Conservation (phyloP, 371 early-diverging fungal species). For the Syncephalastrum racemosum region DNA sequence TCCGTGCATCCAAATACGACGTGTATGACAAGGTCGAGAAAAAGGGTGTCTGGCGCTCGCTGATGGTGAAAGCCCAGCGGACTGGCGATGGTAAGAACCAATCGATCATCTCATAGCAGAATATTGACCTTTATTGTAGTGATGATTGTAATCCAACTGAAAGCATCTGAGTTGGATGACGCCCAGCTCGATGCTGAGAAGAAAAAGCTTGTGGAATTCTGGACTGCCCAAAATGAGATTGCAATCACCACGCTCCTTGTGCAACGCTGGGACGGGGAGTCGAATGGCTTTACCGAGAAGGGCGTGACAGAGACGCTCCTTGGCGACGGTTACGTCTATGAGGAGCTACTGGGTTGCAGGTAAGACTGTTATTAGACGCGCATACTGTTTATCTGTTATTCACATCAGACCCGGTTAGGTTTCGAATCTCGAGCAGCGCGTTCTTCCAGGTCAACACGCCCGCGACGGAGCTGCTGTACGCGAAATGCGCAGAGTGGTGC, state of each 20-base stretch:
- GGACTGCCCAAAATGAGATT: slow-evolving; percentile 20
- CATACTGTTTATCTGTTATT: not conserved
- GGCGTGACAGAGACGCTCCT: slow-evolving; percentile 45
- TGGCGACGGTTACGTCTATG: slow-evolving; percentile 65
- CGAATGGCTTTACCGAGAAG: slow-evolving; percentile 60
- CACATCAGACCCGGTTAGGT: slow-evolving; percentile 24
- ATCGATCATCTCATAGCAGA: not conserved
- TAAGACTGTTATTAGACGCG: slow-evolving; percentile 4
- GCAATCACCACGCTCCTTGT: slow-evolving; percentile 55
- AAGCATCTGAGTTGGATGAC: slow-evolving; percentile 41
- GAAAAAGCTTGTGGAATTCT: slow-evolving; percentile 29
- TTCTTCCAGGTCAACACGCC: slow-evolving; percentile 85
- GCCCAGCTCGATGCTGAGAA: slow-evolving; percentile 46
- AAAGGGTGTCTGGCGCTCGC: slow-evolving; percentile 67
- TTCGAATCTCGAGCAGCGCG: slow-evolving; percentile 73
- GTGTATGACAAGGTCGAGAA: slow-evolving; percentile 64
- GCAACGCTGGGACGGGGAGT: slow-evolving; percentile 55
- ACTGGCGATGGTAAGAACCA: slow-evolving; percentile 30
- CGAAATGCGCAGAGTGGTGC: slow-evolving; percentile 48
- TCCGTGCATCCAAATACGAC: slow-evolving; percentile 40
- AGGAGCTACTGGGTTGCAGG: slow-evolving; percentile 62
- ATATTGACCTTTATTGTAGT: slow-evolving; percentile 26
- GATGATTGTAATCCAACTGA: slow-evolving; percentile 67
- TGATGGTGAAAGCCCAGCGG: slow-evolving; percentile 61
- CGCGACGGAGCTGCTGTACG: slow-evolving; percentile 70